A percentile compares a stretch with the other conserved stretches of the same genome.
These are phyloP conservation scores for Dacryopinax primogenitus DNA, from an alignment of 768 basidiomycete species.

Conservation along the genomic window DNA sequence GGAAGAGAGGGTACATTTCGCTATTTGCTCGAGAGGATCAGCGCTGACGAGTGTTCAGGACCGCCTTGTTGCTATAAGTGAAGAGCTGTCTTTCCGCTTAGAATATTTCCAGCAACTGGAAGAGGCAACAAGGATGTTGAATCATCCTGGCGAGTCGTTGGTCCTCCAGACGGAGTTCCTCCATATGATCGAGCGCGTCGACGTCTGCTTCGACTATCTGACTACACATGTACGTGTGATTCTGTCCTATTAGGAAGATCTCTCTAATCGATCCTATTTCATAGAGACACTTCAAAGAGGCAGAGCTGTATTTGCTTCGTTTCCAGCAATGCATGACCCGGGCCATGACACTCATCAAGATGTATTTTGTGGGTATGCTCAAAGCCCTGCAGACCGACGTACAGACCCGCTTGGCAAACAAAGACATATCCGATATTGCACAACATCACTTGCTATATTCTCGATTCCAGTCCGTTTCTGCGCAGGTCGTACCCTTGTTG, in stretches of 20 bases:
- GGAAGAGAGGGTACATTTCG: conserved; percentile 63
- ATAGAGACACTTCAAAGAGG: conserved; percentile 82
- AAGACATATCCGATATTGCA: conserved; percentile 69
- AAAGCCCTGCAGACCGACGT: conserved; percentile 69
- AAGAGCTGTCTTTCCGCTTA: conserved; percentile 66
- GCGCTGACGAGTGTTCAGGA: conserved; percentile 34
- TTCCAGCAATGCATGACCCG: conserved; percentile 98
- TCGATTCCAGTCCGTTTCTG: conserved; percentile 62
- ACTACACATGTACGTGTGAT: conserved; percentile 65
- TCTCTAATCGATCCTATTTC: not conserved
- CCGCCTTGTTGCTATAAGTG: conserved; percentile 58
- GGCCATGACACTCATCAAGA: conserved; percentile 95
- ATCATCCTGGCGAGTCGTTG: conserved; percentile 82
- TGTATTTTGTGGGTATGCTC: conserved; percentile 84
- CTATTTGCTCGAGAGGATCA: not conserved
- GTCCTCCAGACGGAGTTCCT: conserved; percentile 85
- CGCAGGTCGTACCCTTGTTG: conserved; percentile 62
- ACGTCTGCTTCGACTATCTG: conserved; percentile 85
- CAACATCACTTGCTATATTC: conserved; percentile 80
- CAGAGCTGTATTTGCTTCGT: conserved; percentile 86
- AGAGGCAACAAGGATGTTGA: conserved; percentile 81
- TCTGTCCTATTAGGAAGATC: not conserved
- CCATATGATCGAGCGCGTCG: conserved; percentile 91
- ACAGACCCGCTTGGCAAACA: conserved; percentile 58
- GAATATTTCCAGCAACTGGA: conserved; percentile 95